These are phyloP conservation scores for Fusarium acutatum DNA, from an alignment of 2,329 filamentous ascomycete genomes.

Conservation along the genomic window DNA sequence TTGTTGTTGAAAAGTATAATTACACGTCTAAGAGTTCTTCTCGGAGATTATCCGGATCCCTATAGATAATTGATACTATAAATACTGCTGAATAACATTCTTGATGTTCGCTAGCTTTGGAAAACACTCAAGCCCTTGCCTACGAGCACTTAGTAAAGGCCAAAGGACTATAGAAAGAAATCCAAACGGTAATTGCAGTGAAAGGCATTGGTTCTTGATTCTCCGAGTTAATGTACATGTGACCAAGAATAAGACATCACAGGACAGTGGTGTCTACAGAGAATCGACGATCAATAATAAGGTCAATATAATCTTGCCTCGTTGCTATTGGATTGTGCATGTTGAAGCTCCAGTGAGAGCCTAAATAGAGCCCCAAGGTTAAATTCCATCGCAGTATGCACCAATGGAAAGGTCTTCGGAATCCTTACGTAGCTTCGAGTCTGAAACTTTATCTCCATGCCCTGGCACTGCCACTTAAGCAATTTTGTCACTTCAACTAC, in stretches of 20 bases:
- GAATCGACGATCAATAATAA: accelerated
- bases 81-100: not conserved
- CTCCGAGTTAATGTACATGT: not conserved
- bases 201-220: not conserved
- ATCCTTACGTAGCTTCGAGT: not conserved
- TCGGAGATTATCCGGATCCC: not conserved
- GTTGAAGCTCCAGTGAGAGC: accelerated
- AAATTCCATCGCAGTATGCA: not conserved
- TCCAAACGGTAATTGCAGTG: not conserved
- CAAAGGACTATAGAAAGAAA: not conserved
- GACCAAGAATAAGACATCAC: not conserved
- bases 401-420: not conserved
- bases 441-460: not conserved
- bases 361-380: not conserved
- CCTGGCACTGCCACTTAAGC: no score
- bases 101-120: accelerated
- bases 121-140: not conserved
- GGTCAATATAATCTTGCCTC: not conserved
- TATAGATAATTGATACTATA: not conserved
- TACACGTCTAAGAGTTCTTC: accelerated
- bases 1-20: not conserved
- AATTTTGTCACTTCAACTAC: no score
- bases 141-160: not conserved
- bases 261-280: not conserved
- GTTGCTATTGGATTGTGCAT: not conserved